Base-by-base conservation (phyloP, 2,329 filamentous ascomycete species). In the Xylaria digitata region DNA sequence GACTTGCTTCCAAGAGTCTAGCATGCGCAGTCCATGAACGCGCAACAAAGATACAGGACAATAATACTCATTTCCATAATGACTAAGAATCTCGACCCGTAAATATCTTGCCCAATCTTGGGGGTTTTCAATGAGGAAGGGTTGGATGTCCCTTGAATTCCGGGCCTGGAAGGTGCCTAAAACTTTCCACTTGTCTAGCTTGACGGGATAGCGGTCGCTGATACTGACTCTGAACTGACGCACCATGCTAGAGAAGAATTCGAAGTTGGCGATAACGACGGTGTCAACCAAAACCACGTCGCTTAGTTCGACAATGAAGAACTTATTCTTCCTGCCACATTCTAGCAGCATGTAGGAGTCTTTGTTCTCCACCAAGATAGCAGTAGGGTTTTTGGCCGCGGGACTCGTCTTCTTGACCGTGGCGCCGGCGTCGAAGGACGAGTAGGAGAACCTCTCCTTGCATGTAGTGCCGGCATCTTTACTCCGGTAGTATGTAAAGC, bases 241-340 rank as follows among this genome's bases (percentile, higher is more conserved):
- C 73, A 98, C 92, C 86, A 97, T 97, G 77, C 94, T 97, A 62
- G 94, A 97, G 83, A 99, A 99, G 83, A 99, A 99, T 79, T 99
- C 96, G 74, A 96, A 99, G 78, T 99, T 99, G 68, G 95, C 96
- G 61, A 99, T 85, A n/a, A 98, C 96, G 46, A 99, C 85, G 0
- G 96, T 99, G 77, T 99, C 96, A 65, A 99, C 92, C 50, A 97
- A 85, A 63, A 90, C 88, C 63, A 90, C 88, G 75, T 97, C 93
- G 78, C 93, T 98, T 34, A 99, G 85, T 80, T 99, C 96, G 67
- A 99, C 89, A 67, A 98, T 94, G 70, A 98, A 85, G 76, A 96
- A 97, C 79, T 98, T 98, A 82, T 96, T 95, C 72, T 90, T 84
- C 21, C 89, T 89, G 5, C 90, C 89, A 80, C 96, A 99, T 77